Evolutionary conservation across 2,329 filamentous ascomycete genomes (phyloP), one percentile per base, ranked within the genome.

Genomic region (Thelonectria discophora): DNA sequence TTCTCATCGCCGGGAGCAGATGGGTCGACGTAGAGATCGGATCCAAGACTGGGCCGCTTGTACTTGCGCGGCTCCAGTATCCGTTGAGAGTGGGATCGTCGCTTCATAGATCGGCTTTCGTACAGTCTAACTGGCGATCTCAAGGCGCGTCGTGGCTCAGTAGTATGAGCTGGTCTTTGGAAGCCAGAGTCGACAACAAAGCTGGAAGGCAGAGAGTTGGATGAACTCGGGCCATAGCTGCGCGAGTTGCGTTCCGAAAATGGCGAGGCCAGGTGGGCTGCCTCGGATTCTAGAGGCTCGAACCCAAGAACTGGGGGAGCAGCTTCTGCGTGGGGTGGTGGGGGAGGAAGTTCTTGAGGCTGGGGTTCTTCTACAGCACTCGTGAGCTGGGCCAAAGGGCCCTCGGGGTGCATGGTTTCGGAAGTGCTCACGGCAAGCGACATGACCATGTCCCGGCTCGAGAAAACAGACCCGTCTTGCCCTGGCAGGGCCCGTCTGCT

Each of bases 151-250:
- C 80, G 82, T 13, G 80, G 78, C 15, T 81, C 83, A 17, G 85
- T 72, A 0, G 84, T 85, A 61, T 82, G 80, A 13, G 79, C 79
- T 62, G 83, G 82, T 30, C 79, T 73, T 34, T 76, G 76, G 3
- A 75, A 70, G 47, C 76, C 75, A 4, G 75, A 57, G 45, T 68
- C 68, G 15, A 73, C 63, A 15, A 69, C 70, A 10, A 79, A 72
- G 43, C 75, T 76, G 8, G 78, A 79, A 3, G 77, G 77, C 7
- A 86, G 73, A 0, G 80, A 79, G 17, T 75, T 78, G 4, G 86
- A 87, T 12, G 86, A 86, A 73, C 84, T 88, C 1, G 86, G 87
- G 0, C 87, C 87, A 65, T 89, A 89, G 66, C 86, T 89, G 63
- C 79, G 83, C 30, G 85, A 89, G 66, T 85, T 89, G 63, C 79